Evolutionary conservation across 2,329 filamentous ascomycete species (phyloP).

Genomic region (Diaporthe citrichinensis): DNA sequence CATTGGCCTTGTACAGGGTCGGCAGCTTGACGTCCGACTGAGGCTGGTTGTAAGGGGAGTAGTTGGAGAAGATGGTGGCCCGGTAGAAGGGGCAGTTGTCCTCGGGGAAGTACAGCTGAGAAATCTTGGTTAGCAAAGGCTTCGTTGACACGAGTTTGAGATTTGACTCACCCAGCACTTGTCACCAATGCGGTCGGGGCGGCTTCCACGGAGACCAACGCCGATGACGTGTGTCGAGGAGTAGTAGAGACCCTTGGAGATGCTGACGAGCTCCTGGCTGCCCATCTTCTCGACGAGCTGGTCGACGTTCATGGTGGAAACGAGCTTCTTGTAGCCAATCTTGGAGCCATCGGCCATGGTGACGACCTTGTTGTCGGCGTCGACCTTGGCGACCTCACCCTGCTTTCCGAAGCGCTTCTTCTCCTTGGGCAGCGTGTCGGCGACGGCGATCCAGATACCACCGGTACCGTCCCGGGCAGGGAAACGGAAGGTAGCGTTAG

Average conservation of each 20-base stretch:
- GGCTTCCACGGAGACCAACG: slow-evolving; percentile 90
- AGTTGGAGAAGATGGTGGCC: slow-evolving; percentile 99
- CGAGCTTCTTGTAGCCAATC: slow-evolving; percentile 90
- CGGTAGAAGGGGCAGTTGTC: slow-evolving; percentile 99
- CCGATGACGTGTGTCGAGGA: slow-evolving; percentile 98
- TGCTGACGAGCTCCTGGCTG: slow-evolving; percentile 84
- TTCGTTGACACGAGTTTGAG: background rate
- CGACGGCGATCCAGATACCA: slow-evolving; percentile 98
- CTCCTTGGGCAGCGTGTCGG: slow-evolving; percentile 90
- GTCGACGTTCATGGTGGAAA: slow-evolving; percentile 98
- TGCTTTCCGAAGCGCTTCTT: slow-evolving; percentile 92
- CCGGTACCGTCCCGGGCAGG: slow-evolving; percentile 95
- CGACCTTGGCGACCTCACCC: slow-evolving; percentile 87
- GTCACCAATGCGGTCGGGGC: slow-evolving; percentile 96
- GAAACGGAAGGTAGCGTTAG: slow-evolving; percentile 98
- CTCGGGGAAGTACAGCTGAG: slow-evolving; percentile 95
- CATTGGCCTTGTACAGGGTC: slow-evolving; percentile 87
- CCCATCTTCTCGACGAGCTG: slow-evolving; percentile 88
- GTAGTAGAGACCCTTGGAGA: slow-evolving; percentile 95
- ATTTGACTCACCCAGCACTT: slow-evolving; percentile 89
- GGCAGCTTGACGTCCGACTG: slow-evolving; percentile 85
- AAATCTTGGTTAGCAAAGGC: slow-evolving; percentile 44
- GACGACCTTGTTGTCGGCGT: slow-evolving; percentile 87
- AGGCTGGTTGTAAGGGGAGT: slow-evolving; percentile 98
- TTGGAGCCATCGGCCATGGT: slow-evolving; percentile 87